These are phyloP conservation scores for Talaromyces verruculosus DNA, from an alignment of 2,329 filamentous ascomycete species.

Conservation along the genomic window DNA sequence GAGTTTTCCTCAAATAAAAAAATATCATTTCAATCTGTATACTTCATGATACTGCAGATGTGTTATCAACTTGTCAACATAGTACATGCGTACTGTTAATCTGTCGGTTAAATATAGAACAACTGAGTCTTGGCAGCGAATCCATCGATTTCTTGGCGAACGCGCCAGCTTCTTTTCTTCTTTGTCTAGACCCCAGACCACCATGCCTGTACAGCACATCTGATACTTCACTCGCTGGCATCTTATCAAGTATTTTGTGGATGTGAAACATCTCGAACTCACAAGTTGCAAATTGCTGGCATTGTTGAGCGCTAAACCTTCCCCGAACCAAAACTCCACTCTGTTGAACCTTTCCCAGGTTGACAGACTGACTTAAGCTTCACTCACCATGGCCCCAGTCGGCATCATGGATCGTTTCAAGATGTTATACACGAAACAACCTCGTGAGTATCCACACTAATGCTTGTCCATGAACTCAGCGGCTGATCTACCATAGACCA, in stretches of 20 bases:
- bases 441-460: constrained; percentile 27
- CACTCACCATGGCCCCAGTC: constrained; percentile 36
- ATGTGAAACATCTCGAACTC: too few relatives aligned
- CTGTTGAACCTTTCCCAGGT: neutral
- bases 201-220: neutral
- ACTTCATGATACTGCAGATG: neutral
- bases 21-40: neutral
- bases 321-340: neutral
- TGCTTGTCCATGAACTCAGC: neutral
- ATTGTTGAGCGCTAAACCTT: neutral
- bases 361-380: neutral
- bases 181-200: neutral
- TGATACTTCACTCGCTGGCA: neutral
- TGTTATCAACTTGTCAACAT: neutral
- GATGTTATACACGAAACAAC: constrained; percentile 35
- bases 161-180: constrained; percentile 12
- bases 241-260: neutral
- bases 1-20: neutral
- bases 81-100: neutral
- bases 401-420: constrained; percentile 34
- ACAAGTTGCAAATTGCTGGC: neutral
- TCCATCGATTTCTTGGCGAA: constrained; percentile 12
- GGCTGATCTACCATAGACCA: constrained; percentile 9
- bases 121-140: constrained; percentile 12
- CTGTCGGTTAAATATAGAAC: neutral